Evolutionary conservation across 2,329 filamentous ascomycete genomes (phyloP), one percentile per base, ranked within the genome.

Genomic region (Curvularia spicifera): DNA sequence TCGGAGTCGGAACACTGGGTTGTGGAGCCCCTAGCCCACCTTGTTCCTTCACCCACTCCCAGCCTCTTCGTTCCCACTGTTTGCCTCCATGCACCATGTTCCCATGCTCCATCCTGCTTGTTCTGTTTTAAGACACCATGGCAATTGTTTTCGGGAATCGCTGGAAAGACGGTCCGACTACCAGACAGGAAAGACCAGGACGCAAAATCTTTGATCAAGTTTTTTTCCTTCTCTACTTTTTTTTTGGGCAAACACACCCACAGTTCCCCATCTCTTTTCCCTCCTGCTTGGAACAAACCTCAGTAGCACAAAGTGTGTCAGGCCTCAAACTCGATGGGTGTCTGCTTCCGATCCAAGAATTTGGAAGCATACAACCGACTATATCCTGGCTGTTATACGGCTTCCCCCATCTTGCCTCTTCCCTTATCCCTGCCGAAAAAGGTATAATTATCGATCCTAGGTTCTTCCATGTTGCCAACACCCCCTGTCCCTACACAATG

Each of bases 121-220:
- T 28, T 3, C 24, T 44, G 13, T n/a, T 45, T 28, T 29, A 13
- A 18, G 20, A 15, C 13, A 48, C 9, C 5, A 48, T 26, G 46
- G 46, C 31, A 24, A n/a, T 26, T 37, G 13, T 48, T 12, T 48
- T 18, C 13, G 6, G 31, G 43, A 15, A 45, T 28, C 53, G 18
- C 20, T 33, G 18, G 20, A 51, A 29, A 51, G 9, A 56, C 31
- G 47, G 47, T 39, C 53, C 53, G 47, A 51, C 31, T 44, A 44
- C 46, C 31, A 51, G n/a, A 29, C 15, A 15, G 31, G 29, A 51
- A 37, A 37, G 31, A 4, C 12, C 15, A n/a, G 13, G 15, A n/a
- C 5, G 15, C 13, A 5, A 37, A 37, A 37, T 37, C 33, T 37
- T 10, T 7, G 9, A 46, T 31, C 18, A 22, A 15, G 15, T 22